A percentile compares a stretch with the other conserved stretches of the same genome.
Conservation (phyloP, 225 moss, liverwort and hornwort genomes). For the Antitrichia curtipendula region DNA sequence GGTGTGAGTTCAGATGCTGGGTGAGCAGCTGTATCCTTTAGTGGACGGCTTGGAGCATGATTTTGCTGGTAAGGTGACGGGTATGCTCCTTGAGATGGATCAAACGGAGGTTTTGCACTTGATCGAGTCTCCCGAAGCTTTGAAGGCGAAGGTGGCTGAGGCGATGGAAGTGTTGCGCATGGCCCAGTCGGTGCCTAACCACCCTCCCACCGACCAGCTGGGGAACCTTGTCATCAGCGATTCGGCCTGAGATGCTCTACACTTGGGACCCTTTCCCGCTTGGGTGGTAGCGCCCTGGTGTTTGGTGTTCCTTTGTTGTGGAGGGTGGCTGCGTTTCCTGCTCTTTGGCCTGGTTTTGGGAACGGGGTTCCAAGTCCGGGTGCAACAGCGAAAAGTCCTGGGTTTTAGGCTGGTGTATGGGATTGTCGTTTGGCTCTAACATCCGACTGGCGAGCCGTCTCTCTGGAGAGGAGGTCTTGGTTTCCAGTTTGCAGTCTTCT, state of each 20-base stretch:
- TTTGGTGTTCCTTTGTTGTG: neutral
- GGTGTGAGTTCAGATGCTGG: slow-evolving; percentile 56
- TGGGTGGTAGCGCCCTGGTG: neutral
- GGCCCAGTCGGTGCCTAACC: slow-evolving; percentile 59
- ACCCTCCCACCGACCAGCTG: slow-evolving; percentile 64
- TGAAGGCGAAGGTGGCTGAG: slow-evolving; percentile 87
- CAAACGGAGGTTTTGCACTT: slow-evolving; percentile 96
- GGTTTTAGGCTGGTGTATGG: neutral
- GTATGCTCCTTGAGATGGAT: slow-evolving; percentile 98
- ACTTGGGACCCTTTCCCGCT: neutral
- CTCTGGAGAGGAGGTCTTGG: neutral
- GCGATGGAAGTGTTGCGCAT: slow-evolving; percentile 93
- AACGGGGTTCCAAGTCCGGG: neutral
- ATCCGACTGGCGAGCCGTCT: neutral
- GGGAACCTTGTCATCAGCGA: slow-evolving; percentile 47
- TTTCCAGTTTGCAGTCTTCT: neutral
- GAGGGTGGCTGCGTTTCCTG: slow-evolving; percentile 5
- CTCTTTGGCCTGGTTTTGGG: neutral
- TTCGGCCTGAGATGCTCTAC: slow-evolving; percentile 8
- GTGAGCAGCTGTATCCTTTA: slow-evolving; percentile 85
- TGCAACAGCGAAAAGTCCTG: slow-evolving; percentile 14
- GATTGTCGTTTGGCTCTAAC: neutral
- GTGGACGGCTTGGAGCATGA: slow-evolving; percentile 89
- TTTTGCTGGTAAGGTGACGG: slow-evolving; percentile 88
- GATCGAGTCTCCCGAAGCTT: slow-evolving; percentile 89